Evolutionary conservation across 345 rosid species (phyloP).

Genomic region (Cochlearia excelsa): DNA sequence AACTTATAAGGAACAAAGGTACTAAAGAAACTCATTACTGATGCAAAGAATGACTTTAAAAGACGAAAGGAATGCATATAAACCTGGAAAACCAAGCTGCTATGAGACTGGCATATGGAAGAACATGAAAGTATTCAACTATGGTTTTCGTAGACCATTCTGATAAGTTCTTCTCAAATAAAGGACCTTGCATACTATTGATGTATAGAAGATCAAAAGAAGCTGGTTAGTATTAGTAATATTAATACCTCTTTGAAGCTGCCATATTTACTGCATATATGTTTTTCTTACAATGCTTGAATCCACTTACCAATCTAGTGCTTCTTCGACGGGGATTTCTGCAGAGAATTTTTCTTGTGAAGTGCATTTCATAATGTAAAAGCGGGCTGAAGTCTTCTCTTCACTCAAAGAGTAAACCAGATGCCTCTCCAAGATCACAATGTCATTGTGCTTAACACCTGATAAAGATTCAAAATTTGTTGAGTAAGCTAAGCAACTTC

Average conservation of each 20-base stretch:
- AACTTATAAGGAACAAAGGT: not conserved
- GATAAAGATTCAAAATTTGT: conserved; percentile 26
- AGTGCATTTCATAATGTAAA: conserved; percentile 54
- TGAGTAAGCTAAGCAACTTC: conserved; percentile 18
- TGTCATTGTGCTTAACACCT: conserved; percentile 44
- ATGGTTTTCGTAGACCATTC: conserved; percentile 41
- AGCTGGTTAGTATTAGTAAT: not conserved
- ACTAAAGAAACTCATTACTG: conserved; percentile 12
- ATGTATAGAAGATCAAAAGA: conserved; percentile 16
- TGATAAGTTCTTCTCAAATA: conserved; percentile 35
- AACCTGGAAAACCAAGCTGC: conserved; percentile 54
- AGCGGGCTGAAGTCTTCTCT: conserved; percentile 46
- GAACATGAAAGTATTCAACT: conserved; percentile 55
- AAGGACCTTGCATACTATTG: conserved; percentile 56
- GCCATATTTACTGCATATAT: not conserved
- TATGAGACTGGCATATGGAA: conserved; percentile 49
- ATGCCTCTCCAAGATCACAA: conserved; percentile 51
- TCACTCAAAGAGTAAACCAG: conserved; percentile 45
- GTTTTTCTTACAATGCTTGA: conserved; percentile 4
- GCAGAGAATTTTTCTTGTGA: conserved; percentile 25
- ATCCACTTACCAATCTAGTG: conserved; percentile 44
- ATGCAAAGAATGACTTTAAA: not conserved
- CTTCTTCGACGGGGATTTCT: conserved; percentile 41
- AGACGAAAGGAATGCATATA: conserved; percentile 9
- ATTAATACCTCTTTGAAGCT: not conserved